Evolutionary conservation across 163 green algal genomes (phyloP), one percentile per base, ranked within the genome.

Genomic region (Coccomyxa subellipsoidea): DNA sequence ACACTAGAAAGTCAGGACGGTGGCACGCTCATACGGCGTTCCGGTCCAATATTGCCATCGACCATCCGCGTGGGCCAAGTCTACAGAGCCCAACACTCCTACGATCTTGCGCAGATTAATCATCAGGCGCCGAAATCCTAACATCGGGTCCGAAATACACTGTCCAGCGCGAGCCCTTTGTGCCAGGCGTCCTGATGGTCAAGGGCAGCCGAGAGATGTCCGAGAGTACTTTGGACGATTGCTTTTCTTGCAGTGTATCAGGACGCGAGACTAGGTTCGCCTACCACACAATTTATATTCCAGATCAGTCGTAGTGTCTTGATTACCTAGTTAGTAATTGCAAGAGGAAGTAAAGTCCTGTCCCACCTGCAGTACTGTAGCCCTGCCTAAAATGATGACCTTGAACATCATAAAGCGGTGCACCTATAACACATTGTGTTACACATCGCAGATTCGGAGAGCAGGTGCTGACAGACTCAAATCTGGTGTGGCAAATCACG

Each of bases 401-500:
- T 59, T 1, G 23, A 12, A 59, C 23, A 2, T 27, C 15, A 59
- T 7, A 15, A n/a, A 7, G 32, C 70, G 40, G 8, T 77, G 21
- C 40, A 32, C 70, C 25, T 7, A 12, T 10, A 27, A 18, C 21
- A 59, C 15, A 59, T 18, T 59, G 47, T 59, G 21, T 59, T 1
- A 12, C 23, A 2, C 47, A 9, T 77, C 5, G 70, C 70, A 77
- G 70, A 15, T 31, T 32, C 21, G 21, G 31, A 38, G 70, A 77
- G 7, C 31, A 27, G 8, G 70, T 77, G 31, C 32, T 77, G 32
- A 25, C 70, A 77, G 70, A 77, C 70, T 38, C 70, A 8, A 40
- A 77, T 32, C 70, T 77, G 70, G 70, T 34, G 1, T 77, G 70
- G 70, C 27, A 31, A n/a, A 23, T 77, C 70, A 77, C 70, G 32